Evolutionary conservation across 148 eudicot species (phyloP).

Genomic region (Rhododendron kiyosumense): DNA sequence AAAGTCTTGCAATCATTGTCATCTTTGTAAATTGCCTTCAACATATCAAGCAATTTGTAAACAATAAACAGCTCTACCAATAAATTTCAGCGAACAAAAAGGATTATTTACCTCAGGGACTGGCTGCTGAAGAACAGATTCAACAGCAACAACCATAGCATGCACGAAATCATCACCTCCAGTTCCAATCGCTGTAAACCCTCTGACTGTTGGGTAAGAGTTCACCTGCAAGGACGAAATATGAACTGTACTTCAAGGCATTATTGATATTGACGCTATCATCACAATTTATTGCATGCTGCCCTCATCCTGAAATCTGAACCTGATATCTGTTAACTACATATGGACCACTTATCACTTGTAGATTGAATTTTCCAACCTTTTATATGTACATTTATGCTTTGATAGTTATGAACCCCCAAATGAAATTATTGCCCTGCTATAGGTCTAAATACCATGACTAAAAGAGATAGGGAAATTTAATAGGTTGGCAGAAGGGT

Average conservation of each 20-base stretch:
- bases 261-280: neutral
- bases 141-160: constrained; percentile 91
- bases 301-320: neutral
- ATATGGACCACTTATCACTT: neutral
- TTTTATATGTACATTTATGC: neutral
- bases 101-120: constrained; percentile 63
- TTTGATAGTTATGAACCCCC: neutral
- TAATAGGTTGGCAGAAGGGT: neutral
- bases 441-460: neutral
- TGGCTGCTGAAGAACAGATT: constrained; percentile 77
- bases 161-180: constrained; percentile 98
- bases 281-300: neutral
- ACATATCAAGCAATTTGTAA: neutral
- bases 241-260: neutral
- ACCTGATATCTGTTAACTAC: neutral
- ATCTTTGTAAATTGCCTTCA: neutral
- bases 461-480: neutral
- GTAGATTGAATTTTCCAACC: neutral
- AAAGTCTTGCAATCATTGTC: neutral
- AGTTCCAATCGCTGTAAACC: constrained; percentile 91
- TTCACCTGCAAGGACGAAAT: constrained; percentile 48
- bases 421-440: neutral
- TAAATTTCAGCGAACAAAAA: neutral
- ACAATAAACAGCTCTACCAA: neutral
- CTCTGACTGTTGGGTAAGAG: constrained; percentile 81